Percentiles rank a stretch among this genome's conserved stretches.
Conservation (phyloP, 2,329 filamentous ascomycete species). For the Fusarium fujikuroi region DNA sequence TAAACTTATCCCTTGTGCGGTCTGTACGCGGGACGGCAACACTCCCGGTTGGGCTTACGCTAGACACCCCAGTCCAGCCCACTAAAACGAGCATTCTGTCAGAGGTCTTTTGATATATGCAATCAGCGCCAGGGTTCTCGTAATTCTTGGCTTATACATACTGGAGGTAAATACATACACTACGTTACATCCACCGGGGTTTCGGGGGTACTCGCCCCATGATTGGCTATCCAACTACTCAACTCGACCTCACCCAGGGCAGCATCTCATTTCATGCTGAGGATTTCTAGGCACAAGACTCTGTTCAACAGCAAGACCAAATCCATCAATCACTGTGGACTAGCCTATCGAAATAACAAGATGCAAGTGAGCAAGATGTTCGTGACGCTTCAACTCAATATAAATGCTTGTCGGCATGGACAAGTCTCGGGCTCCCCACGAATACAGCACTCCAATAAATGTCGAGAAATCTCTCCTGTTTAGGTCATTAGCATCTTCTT, state of each 20-base stretch:
- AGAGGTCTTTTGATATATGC: neutral
- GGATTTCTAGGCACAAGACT: neutral
- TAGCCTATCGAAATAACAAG: neutral
- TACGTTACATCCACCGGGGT: neutral
- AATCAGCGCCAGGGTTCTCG: neutral
- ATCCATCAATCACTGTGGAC: neutral
- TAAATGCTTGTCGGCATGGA: neutral
- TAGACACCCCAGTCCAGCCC: neutral
- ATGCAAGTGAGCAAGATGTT: neutral
- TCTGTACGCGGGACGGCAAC: neutral
- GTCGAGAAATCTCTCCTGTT: neutral
- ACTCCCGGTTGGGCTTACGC: neutral
- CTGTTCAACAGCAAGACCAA: neutral
- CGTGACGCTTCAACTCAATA: neutral
- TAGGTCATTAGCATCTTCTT: neutral
- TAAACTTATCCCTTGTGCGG: neutral
- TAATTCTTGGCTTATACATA: neutral
- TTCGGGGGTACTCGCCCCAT: neutral
- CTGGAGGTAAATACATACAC: neutral
- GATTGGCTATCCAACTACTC: neutral
- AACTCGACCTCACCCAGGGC: neutral
- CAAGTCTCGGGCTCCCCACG: neutral
- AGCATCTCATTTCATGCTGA: neutral
- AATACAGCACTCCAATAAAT: neutral
- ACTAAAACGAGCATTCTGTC: neutral